Evolutionary conservation across 78 protist species (phyloP).

Genomic region (Dictyostelium citrinum): DNA sequence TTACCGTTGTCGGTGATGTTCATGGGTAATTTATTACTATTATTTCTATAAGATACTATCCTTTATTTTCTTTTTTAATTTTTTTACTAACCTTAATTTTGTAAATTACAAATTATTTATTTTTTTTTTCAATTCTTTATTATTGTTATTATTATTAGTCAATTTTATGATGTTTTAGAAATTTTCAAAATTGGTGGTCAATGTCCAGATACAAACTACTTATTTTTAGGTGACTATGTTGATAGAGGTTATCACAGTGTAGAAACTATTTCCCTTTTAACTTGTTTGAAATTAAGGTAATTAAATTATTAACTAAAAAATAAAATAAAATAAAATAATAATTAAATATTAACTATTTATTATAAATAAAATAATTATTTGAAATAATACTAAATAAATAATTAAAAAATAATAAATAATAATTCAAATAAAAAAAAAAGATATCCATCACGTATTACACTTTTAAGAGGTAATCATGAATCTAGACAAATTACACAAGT

Average conservation of each 20-base stretch:
- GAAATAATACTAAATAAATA: neutral
- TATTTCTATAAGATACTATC: neutral
- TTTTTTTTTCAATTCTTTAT: neutral
- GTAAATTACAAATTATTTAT: too few relatives aligned
- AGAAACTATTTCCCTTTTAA: slow-evolving; percentile 66
- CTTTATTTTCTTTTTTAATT: neutral
- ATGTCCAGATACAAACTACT: slow-evolving; percentile 94
- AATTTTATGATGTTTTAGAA: slow-evolving; percentile 97
- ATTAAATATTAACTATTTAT: too few relatives aligned
- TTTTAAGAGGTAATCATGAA: slow-evolving; percentile 98
- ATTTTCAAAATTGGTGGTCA: slow-evolving; percentile 95
- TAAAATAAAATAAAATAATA: too few relatives aligned
- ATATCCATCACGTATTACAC: slow-evolving; percentile 85
- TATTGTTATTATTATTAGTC: slow-evolving; percentile 45
- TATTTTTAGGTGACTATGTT: slow-evolving; percentile 97
- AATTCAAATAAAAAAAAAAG: neutral
- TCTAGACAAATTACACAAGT: slow-evolving; percentile 95
- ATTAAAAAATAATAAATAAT: too few relatives aligned
- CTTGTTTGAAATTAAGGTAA: slow-evolving; percentile 72
- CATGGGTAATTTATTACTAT: slow-evolving; percentile 84
- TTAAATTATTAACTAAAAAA: too few relatives aligned
- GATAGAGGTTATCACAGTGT: slow-evolving; percentile 78
- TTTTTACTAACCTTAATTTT: neutral
- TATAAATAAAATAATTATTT: too few relatives aligned
- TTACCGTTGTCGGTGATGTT: slow-evolving; percentile 98